Conservation (phyloP, 2,329 filamentous ascomycete species). For the Stagonosporopsis tanaceti region DNA sequence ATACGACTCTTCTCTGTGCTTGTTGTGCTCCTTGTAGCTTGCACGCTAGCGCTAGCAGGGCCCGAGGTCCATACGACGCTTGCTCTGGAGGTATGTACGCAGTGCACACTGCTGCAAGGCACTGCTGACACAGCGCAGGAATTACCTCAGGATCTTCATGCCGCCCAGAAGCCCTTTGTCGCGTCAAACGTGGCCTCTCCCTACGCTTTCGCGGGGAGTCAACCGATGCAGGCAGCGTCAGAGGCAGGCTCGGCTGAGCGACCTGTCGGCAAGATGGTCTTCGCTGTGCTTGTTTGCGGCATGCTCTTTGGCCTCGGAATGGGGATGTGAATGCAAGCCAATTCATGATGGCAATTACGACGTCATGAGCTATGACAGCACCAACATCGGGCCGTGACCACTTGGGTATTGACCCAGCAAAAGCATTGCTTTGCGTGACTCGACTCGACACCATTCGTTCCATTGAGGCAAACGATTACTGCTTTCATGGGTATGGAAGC, state of each 20-base stretch:
- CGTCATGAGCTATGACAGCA: neutral
- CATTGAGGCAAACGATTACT: neutral
- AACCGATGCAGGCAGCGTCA: conserved; percentile 16
- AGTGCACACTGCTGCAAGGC: neutral
- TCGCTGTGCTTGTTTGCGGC: conserved; percentile 10
- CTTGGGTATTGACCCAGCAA: neutral
- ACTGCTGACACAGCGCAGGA: conserved; percentile 1
- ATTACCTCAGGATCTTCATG: neutral
- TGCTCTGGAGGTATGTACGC: neutral
- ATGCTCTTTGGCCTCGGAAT: conserved; percentile 19
- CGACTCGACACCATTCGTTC: neutral
- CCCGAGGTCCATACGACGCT: conserved; percentile 4
- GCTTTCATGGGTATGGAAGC: neutral
- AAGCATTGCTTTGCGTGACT: neutral
- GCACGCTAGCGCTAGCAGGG: conserved; percentile 3
- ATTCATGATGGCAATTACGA: neutral
- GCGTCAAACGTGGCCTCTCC: neutral
- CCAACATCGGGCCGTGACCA: neutral
- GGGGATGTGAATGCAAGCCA: conserved; percentile 10
- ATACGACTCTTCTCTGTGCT: neutral
- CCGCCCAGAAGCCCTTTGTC: conserved; percentile 1
- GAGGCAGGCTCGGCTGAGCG: conserved; percentile 16
- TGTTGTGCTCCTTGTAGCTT: conserved; percentile 4
- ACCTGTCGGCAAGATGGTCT: conserved; percentile 12
- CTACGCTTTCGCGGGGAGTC: neutral